Percentiles rank a stretch among this genome's conserved stretches.
These are phyloP conservation scores for Hypoxylon sp. DNA, from an alignment of 2,329 filamentous ascomycete genomes.

Conservation along the genomic window DNA sequence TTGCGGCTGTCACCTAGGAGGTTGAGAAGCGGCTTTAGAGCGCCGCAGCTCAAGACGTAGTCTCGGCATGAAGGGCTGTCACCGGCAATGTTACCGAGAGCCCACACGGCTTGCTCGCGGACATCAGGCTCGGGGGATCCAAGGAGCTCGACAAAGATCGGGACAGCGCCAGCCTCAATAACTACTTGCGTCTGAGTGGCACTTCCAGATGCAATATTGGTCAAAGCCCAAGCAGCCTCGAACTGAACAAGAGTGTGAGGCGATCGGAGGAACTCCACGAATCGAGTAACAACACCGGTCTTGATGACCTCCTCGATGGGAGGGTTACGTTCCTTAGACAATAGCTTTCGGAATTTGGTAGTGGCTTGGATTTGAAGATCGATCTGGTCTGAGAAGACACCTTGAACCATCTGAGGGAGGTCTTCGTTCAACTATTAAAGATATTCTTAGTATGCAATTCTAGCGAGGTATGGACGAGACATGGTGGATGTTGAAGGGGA, in stretches of 20 bases:
- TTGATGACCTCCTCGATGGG: slow-evolving; percentile 99
- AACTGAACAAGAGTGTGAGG: slow-evolving; percentile 98
- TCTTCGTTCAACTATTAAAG: slow-evolving; percentile 86
- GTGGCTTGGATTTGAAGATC: slow-evolving; percentile 97
- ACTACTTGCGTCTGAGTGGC: slow-evolving; percentile 98
- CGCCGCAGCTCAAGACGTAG: slow-evolving; percentile 91
- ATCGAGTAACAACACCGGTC: slow-evolving; percentile 95
- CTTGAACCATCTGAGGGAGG: slow-evolving; percentile 96
- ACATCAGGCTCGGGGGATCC: slow-evolving; percentile 97
- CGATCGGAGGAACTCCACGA: slow-evolving; percentile 97
- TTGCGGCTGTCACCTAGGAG: slow-evolving; percentile 97
- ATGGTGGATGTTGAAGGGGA: too few relatives aligned
- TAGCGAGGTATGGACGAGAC: too few relatives aligned
- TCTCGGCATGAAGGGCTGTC: slow-evolving; percentile 98
- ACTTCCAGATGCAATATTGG: slow-evolving; percentile 98
- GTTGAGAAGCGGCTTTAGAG: slow-evolving; percentile 86
- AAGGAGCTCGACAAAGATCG: slow-evolving; percentile 96
- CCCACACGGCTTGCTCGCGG: slow-evolving; percentile 97
- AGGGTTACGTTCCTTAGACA: slow-evolving; percentile 98
- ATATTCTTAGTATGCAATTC: slow-evolving; percentile 41
- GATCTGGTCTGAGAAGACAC: slow-evolving; percentile 98
- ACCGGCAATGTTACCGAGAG: slow-evolving; percentile 96
- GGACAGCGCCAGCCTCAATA: slow-evolving; percentile 96
- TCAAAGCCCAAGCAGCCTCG: slow-evolving; percentile 97
- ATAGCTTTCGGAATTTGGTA: slow-evolving; percentile 96